A percentile compares a stretch with the other conserved stretches of the same genome.
phyloP scores from a whole-genome alignment of 305 asterid genomes.

The Ilex paraguariensis region DNA sequence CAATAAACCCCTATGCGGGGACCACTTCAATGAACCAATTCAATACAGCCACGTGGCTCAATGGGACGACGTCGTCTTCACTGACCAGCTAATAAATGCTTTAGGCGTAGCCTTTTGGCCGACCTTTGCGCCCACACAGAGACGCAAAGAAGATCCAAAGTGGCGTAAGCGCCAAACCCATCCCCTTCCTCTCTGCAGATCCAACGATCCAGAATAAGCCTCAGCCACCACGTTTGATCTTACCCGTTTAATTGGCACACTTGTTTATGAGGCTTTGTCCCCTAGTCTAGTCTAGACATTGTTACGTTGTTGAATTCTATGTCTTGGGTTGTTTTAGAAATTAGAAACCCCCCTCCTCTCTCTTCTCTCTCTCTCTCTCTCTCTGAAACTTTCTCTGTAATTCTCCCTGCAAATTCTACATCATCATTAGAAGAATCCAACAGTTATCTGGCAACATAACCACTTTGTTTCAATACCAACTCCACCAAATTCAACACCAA shows the following conservation, averaged over 20 bases:
- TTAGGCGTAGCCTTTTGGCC: constrained; percentile 49
- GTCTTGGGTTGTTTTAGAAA: constrained; percentile 68
- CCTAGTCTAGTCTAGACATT: constrained; percentile 21
- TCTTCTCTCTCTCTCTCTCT: constrained; percentile 18
- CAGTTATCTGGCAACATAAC: constrained; percentile 6
- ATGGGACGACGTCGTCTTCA: too few species aligned
- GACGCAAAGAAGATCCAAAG: constrained; percentile 76
- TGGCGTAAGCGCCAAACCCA: constrained; percentile 80
- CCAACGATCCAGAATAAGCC: constrained; percentile 33
- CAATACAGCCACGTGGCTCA: too few species aligned
- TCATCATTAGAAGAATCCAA: constrained; percentile 32
- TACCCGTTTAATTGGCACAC: constrained; percentile 21
- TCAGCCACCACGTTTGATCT: constrained; percentile 44
- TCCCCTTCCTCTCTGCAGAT: constrained; percentile 24
- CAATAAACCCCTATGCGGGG: too few species aligned
- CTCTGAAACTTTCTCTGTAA: constrained; percentile 6
- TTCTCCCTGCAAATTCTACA: constrained; percentile 21
- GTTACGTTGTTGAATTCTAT: constrained; percentile 69
- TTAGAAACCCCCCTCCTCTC: constrained; percentile 28
- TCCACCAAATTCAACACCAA: neutral
- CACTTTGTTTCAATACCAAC: constrained; percentile 15
- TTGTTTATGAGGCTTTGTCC: constrained; percentile 25
- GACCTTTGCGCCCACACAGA: constrained; percentile 53
- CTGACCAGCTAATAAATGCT: constrained; percentile 1
- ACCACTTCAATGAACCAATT: too few species aligned